Base-by-base conservation (phyloP, 257 asterid species). In the Nicotiana otophora region DNA sequence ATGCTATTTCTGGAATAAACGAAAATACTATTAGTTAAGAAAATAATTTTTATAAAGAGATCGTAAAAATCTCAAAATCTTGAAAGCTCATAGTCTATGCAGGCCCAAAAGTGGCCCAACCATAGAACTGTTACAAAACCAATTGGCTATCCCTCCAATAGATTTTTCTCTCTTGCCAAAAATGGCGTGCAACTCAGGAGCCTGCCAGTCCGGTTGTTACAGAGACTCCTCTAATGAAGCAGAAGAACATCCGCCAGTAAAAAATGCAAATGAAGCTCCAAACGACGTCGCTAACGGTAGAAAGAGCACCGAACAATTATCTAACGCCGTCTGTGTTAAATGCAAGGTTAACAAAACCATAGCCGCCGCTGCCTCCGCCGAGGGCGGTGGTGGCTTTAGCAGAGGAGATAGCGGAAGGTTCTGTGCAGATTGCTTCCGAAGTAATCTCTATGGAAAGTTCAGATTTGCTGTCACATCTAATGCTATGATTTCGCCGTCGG, bases 401-500 rank as follows among this genome's bases (percentile, higher is more conserved):
- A 88, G 90, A 30, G 94, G 91, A 46, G 97, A 94, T 74, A 42
- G 82, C 23, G 85, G 84, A 23, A 88, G 92, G 82, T 94, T 93
- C 88, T 96, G 99, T 65, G 80, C 83, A 36, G 93, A 92, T 65
- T 96, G 99, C 87, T 96, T 96, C 30, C 90, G 97, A 16, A 84
- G 88, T 77, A 93, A 96, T 84, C 84, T 96, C 67, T 92, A 82
- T 68, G 97, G 95, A 36, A 96, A 94, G 94, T 96, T 96, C 57
- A 89, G 97, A 82, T 88, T 94, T 15, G 90, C 98, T 0, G 97
- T 94, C 42, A 89, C 93, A 67, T 88, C 98, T 48, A 96, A 94
- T 85, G 98, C 90, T 20, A 85, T 96, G 95, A 93, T 96, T 85
- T 91, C 88, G 63, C 98, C 98, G 46, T 88, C 97, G 33, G 98